Base-by-base conservation (phyloP, 768 basidiomycete species). In the Trametes sanguinea region DNA sequence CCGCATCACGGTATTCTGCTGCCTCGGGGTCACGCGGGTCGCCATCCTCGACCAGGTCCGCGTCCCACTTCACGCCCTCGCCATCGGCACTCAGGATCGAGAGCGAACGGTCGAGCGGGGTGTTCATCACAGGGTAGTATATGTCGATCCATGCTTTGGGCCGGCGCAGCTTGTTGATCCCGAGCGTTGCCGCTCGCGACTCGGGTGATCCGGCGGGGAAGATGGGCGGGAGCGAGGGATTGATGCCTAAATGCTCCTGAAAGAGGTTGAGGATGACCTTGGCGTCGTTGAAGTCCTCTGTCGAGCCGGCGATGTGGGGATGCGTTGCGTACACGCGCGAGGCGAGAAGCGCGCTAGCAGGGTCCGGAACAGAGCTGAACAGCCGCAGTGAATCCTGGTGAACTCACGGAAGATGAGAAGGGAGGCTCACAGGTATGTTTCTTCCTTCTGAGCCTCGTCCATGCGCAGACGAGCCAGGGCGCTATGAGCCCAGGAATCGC, bases 61-160 rank as follows among this genome's bases (percentile, higher is more conserved):
- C 94, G 46, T 76, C 78, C 89, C 92, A 92, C 8, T 79, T 71
- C n/a, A 78, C 70, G 22, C 72, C 67, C 29, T 90, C 87, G 2
- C 86, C 86, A 40, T 84, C 77, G 16, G 79, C 78, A 27, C 78
- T 82, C 46, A 92, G 74, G 22, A 95, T 84, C 46, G 87, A 81
- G 9, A 95, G 76, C 58, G 81, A 82, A 55, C 85, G 84, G 55
- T 88, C 83, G 5, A 88, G 77, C 3, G 92, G 86, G 0, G 84
- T 89, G 74, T 96, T 93, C 77, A 96, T 76, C 46, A 94, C 80
- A 0, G 95, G 94, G 73, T 90, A 96, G 74, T 98, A 97, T 48
- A 83, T 80, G 66, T 94, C 91, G 58, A 94, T 85, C 92, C 92
- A 94, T 55, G 88, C 90, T 0, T 75, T 80, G 4, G 89, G 88